A percentile compares a stretch with the other conserved stretches of the same genome.
Conservation (phyloP, 2,329 filamentous ascomycete genomes). For the Colletotrichum limetticola region DNA sequence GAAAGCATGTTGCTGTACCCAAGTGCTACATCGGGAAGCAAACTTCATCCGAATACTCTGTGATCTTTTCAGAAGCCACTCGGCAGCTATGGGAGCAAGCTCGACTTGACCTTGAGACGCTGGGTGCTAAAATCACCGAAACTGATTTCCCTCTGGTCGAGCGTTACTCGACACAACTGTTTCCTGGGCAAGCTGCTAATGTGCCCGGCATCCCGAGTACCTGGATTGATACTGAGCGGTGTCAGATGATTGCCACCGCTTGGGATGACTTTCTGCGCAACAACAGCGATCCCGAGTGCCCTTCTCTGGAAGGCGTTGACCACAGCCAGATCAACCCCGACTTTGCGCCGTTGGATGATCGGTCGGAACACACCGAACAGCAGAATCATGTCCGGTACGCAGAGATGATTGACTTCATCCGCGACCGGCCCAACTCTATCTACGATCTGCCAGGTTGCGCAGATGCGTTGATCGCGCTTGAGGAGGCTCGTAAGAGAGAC, state of each 20-base stretch:
- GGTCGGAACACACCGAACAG: slow-evolving; percentile 9
- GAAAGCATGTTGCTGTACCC: slow-evolving; percentile 60
- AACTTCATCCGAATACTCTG: slow-evolving; percentile 16
- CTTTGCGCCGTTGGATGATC: slow-evolving; percentile 26
- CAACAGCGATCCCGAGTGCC: slow-evolving; percentile 52
- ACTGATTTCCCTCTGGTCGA: slow-evolving; percentile 27
- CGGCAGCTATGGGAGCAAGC: slow-evolving; percentile 45
- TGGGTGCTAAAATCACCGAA: slow-evolving; percentile 54
- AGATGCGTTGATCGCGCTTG: slow-evolving; percentile 20
- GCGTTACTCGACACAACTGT: slow-evolving; percentile 12
- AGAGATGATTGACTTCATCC: slow-evolving; percentile 27
- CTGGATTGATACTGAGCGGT: slow-evolving; percentile 53
- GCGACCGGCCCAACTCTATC: background rate
- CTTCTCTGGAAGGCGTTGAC: slow-evolving; percentile 48
- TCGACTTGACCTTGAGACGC: slow-evolving; percentile 46
- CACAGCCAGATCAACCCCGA: slow-evolving; percentile 41
- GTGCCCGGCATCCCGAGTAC: slow-evolving; percentile 11
- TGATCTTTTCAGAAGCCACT: slow-evolving; percentile 26
- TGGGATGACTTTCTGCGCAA: slow-evolving; percentile 62
- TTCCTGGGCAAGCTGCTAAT: slow-evolving; percentile 21
- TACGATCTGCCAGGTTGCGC: slow-evolving; percentile 9
- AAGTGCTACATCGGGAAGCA: slow-evolving; percentile 60
- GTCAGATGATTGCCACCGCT: slow-evolving; percentile 54
- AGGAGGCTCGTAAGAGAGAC: slow-evolving; percentile 19
- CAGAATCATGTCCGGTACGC: slow-evolving; percentile 31